Evolutionary conservation across 768 basidiomycete genomes (phyloP), one percentile per base, ranked within the genome.

Genomic region (Hemileccinum rubropunctum): DNA sequence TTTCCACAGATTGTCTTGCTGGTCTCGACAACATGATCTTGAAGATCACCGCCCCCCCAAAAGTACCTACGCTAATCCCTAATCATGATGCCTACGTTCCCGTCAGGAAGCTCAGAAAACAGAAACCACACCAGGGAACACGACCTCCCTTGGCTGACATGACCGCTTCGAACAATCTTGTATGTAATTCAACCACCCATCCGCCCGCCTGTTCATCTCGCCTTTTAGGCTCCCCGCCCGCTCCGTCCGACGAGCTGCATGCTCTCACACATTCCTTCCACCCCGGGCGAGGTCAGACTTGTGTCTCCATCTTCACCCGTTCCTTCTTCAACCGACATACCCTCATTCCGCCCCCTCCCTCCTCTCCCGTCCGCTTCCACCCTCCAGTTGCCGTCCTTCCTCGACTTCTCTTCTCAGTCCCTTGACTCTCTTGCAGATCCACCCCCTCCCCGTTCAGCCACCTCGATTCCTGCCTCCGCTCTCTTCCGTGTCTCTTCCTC

Each of bases 1-100:
- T 73, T 47, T 69, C 71, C 47, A 55, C 62, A 36, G 68, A 71
- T 51, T 63, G 72, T 71, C 73, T 73, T 65, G 73, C 72, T 68
- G 73, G 73, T 28, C 72, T 74, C 47, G 72, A 74, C 63, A 51
- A 60, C 45, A 61, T 70, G 67, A 53, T 73, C 59, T 63, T 72
- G 58, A 69, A 60, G 62, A 70, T 70, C 60, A 54, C 58, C 41
- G 33, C 58, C 12, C 50, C 65, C 43, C 50, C 56, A 49, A 65
- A 63, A 62, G 50, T 67, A 59, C 42, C 66, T 42, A 59, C 55
- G 46, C 54, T 62, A 52, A 59, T 66, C 56, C 47, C 58, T 56
- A 58, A 55, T 59, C 56, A 57, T 55, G 57, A 53, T 47, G 48
- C 55, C 26, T 58, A 53, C 45, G 41, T 52, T 41, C 53, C 58